phyloP scores from a whole-genome alignment of 2,329 filamentous ascomycete species.

The Didymella glomerata region DNA sequence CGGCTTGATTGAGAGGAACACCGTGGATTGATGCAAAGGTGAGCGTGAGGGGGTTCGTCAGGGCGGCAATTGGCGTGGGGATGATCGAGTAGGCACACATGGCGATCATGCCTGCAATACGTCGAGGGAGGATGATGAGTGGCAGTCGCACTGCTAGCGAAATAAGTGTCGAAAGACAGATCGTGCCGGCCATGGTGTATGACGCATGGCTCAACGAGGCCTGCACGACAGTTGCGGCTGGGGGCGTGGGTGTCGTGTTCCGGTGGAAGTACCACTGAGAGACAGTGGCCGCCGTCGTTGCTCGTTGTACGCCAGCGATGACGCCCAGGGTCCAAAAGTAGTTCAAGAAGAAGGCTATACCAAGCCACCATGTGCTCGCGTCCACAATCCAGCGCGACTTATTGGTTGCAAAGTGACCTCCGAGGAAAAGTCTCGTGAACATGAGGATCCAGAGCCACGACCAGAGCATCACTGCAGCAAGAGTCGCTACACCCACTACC shows the following conservation, averaged over 20 bases:
- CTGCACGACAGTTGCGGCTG: conserved; percentile 80
- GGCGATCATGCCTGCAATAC: conserved; percentile 73
- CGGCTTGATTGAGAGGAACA: conserved; percentile 78
- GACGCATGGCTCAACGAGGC: conserved; percentile 83
- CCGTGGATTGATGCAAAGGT: conserved; percentile 96
- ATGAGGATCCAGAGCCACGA: conserved; percentile 97
- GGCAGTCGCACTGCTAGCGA: conserved; percentile 84
- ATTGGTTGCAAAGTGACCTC: conserved; percentile 75
- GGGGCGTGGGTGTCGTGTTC: conserved; percentile 77
- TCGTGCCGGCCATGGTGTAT: conserved; percentile 89
- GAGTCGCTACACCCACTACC: conserved; percentile 79
- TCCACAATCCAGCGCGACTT: conserved; percentile 77
- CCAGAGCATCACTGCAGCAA: conserved; percentile 81
- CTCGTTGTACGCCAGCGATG: conserved; percentile 86
- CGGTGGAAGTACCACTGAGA: conserved; percentile 99
- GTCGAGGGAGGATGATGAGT: conserved; percentile 80
- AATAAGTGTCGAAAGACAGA: conserved; percentile 86
- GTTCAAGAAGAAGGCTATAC: conserved; percentile 88
- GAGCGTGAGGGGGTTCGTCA: conserved; percentile 90
- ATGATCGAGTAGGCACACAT: conserved; percentile 81
- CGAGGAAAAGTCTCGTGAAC: conserved; percentile 94
- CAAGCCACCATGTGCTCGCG: conserved; percentile 92
- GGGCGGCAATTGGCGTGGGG: conserved; percentile 81
- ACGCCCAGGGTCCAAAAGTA: conserved; percentile 95
- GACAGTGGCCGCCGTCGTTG: conserved; percentile 91